A percentile compares a stretch with the other conserved stretches of the same genome.
These are phyloP conservation scores for Pseudogymnoascus destructans DNA, from an alignment of 2,329 filamentous ascomycete species.

Conservation along the genomic window DNA sequence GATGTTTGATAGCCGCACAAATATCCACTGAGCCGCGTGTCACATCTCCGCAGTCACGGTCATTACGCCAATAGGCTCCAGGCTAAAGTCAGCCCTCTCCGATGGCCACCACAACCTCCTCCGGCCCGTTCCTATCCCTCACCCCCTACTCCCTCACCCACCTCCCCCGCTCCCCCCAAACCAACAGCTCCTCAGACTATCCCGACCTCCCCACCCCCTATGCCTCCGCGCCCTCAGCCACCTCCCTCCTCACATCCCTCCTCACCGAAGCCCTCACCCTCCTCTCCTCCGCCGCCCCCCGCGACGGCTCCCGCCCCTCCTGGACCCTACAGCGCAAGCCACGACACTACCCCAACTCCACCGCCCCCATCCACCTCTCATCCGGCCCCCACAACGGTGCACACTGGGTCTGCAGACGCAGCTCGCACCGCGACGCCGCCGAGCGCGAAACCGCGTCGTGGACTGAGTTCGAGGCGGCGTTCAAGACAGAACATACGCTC, in stretches of 20 bases:
- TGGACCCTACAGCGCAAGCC: slow-evolving; percentile 38
- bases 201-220: neutral
- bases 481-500: slow-evolving; percentile 44
- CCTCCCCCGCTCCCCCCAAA: neutral
- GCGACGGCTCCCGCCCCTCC: slow-evolving; percentile 22
- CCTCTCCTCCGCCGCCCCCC: slow-evolving; percentile 40
- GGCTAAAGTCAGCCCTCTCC: neutral
- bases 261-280: slow-evolving; percentile 48
- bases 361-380: slow-evolving; percentile 39
- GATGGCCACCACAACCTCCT: neutral
- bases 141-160: neutral
- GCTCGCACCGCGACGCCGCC: slow-evolving; percentile 42
- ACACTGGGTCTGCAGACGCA: slow-evolving; percentile 51
- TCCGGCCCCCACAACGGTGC: slow-evolving; percentile 39
- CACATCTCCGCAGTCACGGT: neutral
- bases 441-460: slow-evolving; percentile 43
- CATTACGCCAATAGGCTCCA: neutral
- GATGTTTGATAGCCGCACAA: neutral
- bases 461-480: slow-evolving; percentile 46
- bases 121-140: neutral
- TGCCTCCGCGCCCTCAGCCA: slow-evolving; percentile 25
- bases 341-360: slow-evolving; percentile 37
- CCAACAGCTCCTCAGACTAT: neutral
- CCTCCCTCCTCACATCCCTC: slow-evolving; percentile 37
- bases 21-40: neutral